A percentile compares a stretch with the other conserved stretches of the same genome.
These are phyloP conservation scores for Allantophomopsis lycopodina DNA, from an alignment of 2,329 filamentous ascomycete species.

Conservation along the genomic window DNA sequence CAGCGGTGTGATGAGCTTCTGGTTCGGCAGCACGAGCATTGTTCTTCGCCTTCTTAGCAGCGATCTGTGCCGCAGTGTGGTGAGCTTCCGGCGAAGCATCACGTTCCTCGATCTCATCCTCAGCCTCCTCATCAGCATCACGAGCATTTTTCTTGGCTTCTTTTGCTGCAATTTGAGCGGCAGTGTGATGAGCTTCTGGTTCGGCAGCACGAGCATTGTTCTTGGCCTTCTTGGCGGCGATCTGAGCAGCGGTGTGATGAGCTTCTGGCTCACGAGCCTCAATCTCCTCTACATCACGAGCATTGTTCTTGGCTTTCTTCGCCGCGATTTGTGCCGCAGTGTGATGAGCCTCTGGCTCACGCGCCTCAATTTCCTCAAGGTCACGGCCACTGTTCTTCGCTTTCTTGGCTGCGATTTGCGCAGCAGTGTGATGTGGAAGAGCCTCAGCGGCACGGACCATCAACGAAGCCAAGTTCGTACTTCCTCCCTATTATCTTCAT, in stretches of 20 bases:
- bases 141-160: too few relatives aligned
- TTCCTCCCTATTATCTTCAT: neutral
- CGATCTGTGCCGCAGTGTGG: neutral
- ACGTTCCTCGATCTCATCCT: neutral
- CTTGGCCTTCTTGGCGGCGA: neutral
- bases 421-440: neutral
- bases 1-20: neutral
- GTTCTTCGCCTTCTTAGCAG: neutral
- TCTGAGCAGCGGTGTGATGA: neutral
- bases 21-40: neutral
- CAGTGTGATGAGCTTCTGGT: neutral
- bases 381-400: neutral
- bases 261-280: neutral
- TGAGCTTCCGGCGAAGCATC: neutral
- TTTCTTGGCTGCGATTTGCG: neutral
- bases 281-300: neutral
- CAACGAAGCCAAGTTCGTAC: neutral
- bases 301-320: neutral
- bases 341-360: neutral
- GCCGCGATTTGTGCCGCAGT: neutral
- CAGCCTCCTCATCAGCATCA: neutral
- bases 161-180: too few relatives aligned
- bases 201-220: neutral
- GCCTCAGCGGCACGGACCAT: neutral
- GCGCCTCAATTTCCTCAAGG: neutral